Conservation (phyloP, 2,329 filamentous ascomycete species). For the Ilyonectria destructans region DNA sequence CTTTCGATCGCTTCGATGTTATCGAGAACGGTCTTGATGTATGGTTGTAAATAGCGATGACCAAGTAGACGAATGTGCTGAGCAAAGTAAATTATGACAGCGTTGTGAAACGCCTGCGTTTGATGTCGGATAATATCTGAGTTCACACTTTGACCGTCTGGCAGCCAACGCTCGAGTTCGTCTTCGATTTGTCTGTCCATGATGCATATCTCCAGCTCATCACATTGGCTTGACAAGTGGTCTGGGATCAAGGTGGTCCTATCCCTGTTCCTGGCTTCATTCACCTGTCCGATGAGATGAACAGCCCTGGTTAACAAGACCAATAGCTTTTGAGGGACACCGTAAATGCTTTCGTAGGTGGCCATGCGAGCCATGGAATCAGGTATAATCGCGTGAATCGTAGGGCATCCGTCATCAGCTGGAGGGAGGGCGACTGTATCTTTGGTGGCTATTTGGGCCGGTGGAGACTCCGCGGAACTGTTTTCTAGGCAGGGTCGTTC, state of each 20-base stretch:
- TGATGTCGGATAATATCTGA: slow-evolving; percentile 34
- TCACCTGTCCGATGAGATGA: slow-evolving; percentile 15
- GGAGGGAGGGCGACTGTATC: slow-evolving; percentile 1
- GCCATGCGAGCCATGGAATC: slow-evolving; percentile 27
- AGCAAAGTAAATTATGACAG: slow-evolving; percentile 48
- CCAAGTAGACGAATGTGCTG: slow-evolving; percentile 41
- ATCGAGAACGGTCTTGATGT: slow-evolving; percentile 37
- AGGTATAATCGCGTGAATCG: neutral
- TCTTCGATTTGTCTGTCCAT: slow-evolving; percentile 28
- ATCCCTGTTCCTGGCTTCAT: neutral
- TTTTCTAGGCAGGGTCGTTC: slow-evolving; percentile 10
- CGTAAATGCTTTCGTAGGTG: slow-evolving; percentile 28
- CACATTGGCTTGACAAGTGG: slow-evolving; percentile 21
- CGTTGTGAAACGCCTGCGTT: slow-evolving; percentile 45
- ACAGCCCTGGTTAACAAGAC: slow-evolving; percentile 23
- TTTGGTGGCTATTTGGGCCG: neutral
- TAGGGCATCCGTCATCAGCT: slow-evolving; percentile 14
- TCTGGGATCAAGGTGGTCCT: slow-evolving; percentile 16
- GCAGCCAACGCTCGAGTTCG: slow-evolving; percentile 18
- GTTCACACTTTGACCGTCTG: slow-evolving; percentile 13
- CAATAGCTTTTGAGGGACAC: slow-evolving; percentile 25
- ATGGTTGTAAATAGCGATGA: slow-evolving; percentile 40
- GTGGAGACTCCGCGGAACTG: neutral
- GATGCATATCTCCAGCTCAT: slow-evolving; percentile 32
- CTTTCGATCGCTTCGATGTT: slow-evolving; percentile 43